phyloP scores from a whole-genome alignment of 2,329 filamentous ascomycete genomes.

The Neoscytalidium dimidiatum region DNA sequence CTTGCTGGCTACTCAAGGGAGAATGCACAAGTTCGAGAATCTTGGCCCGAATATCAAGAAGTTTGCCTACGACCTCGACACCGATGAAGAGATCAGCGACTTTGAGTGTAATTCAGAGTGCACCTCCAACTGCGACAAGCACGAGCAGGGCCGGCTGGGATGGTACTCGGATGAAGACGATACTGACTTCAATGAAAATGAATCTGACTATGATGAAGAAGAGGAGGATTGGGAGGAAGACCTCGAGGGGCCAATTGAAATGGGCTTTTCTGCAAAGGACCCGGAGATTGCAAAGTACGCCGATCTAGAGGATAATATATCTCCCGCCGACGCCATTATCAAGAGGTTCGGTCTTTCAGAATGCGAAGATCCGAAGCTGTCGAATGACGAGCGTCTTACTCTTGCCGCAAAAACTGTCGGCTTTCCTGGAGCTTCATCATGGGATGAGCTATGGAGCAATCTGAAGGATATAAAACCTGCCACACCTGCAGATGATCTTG shows the following conservation, averaged over 20 bases:
- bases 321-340: not conserved
- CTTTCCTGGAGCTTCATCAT: not conserved
- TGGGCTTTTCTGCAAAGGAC: not conserved
- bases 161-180: not conserved
- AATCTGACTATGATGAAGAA: slow-evolving; percentile 19
- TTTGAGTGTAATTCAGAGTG: not conserved
- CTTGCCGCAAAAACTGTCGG: not conserved
- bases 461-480: not conserved
- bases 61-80: slow-evolving; percentile 27
- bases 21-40: slow-evolving; percentile 23
- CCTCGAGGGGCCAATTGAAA: too few relatives aligned
- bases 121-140: not conserved
- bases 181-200: not conserved
- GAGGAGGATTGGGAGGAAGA: slow-evolving; percentile 1
- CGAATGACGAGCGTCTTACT: not conserved
- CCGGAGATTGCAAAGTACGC: not conserved
- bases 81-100: slow-evolving; percentile 32
- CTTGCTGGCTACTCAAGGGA: not conserved
- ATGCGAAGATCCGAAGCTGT: not conserved
- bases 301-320: not conserved
- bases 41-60: slow-evolving; percentile 21
- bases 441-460: not conserved
- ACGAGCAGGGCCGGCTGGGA: not conserved
- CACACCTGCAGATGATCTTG: not conserved
- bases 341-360: not conserved